These are phyloP conservation scores for Lichina pygmaea DNA, from an alignment of 495 filamentous ascomycete species.

Conservation along the genomic window DNA sequence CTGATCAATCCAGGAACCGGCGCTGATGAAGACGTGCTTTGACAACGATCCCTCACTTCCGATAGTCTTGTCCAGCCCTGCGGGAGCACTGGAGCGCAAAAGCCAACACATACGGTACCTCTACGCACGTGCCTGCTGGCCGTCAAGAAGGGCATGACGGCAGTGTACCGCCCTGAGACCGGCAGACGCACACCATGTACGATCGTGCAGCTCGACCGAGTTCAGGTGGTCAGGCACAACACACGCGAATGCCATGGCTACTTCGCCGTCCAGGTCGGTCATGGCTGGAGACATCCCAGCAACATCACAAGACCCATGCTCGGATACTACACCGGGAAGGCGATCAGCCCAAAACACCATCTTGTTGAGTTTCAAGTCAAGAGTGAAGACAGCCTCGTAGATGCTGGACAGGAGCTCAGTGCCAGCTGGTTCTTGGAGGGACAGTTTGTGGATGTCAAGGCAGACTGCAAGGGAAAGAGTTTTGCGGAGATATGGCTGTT, in stretches of 20 bases:
- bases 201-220: conserved; percentile 77
- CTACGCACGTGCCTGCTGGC: conserved; percentile 59
- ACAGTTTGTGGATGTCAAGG: conserved; percentile 67
- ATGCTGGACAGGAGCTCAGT: conserved; percentile 41
- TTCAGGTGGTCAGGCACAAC: conserved; percentile 69
- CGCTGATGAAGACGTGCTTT: not conserved
- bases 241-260: conserved; percentile 60
- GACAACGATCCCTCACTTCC: conserved; percentile 1
- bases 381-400: conserved; percentile 38
- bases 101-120: conserved; percentile 47
- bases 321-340: conserved; percentile 57
- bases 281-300: conserved; percentile 42
- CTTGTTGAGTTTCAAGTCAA: conserved; percentile 68
- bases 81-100: conserved; percentile 58
- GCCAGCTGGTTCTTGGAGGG: conserved; percentile 77
- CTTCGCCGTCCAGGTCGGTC: conserved; percentile 72
- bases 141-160: conserved; percentile 87
- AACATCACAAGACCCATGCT: conserved; percentile 59
- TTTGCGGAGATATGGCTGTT: conserved; percentile 36
- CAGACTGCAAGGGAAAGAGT: conserved; percentile 57
- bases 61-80: conserved; percentile 38
- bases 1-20: conserved; percentile 1
- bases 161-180: conserved; percentile 47
- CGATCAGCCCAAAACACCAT: conserved; percentile 53
- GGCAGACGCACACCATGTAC: conserved; percentile 67